Evolutionary conservation across 306 rosid genomes (phyloP), one percentile per base, ranked within the genome.

Genomic region (Begonia fuchsioides): DNA sequence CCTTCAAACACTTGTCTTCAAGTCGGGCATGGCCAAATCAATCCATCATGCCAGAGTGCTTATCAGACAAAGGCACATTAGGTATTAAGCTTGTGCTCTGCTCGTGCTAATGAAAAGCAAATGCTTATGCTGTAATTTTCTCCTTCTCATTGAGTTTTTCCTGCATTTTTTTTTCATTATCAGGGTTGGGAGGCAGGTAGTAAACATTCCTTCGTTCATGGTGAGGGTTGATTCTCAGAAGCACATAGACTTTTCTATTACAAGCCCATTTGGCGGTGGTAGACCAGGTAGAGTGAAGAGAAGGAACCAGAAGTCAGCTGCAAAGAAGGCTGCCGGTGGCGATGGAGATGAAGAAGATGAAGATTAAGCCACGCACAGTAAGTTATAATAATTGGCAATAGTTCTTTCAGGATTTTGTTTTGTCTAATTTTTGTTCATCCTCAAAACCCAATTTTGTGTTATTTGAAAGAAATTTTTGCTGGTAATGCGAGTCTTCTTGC

Each of bases 1-100:
- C 8, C 72, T 72, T 11, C 72, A 66, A 43, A 72, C 73, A 3
- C 55, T 66, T 0, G 73, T 72, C 10, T 72, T 62, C 67, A 72
- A 72, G 60, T 62, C 67, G 15, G 70, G 73, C 16, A 72, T 72
- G 77, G 73, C 77, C n/a, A 72, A 67, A 53, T 67, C 78, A 3
- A 72, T 72, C 49, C 78, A 72, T 47, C 73, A 67, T 14, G 73
- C 73, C 12, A 58, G 78, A 50, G 78, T 72, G 17, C 62, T 72
- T 44, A 72, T 67, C 55, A 62, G 73, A 52, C 77, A 72, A 39
- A 67, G 38, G 66, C 78, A 67, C 50, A 72, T 72, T 10, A 67
- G 70, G 77, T 62, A 65, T 8, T 13, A 2, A 49, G 5, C 35
- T 44, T 17, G 12, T 2, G 19, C 12, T 13, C 6, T 11, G 6